A percentile compares a stretch with the other conserved stretches of the same genome.
Conservation (phyloP, 768 basidiomycete species). For the Glaciozyma antarctica region DNA sequence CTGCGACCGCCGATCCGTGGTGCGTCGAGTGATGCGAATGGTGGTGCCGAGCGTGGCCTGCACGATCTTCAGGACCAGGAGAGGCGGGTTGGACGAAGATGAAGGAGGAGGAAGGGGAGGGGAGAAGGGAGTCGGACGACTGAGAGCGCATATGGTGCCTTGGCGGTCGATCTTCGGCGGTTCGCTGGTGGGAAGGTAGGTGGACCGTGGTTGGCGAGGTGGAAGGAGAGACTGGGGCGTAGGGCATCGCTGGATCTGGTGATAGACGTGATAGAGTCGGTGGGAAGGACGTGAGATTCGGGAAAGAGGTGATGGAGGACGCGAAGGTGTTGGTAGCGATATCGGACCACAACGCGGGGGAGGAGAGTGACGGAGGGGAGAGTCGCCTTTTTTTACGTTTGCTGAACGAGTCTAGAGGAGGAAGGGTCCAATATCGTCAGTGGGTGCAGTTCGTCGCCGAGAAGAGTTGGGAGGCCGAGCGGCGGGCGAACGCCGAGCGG, state of each 20-base stretch:
- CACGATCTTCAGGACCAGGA: background rate
- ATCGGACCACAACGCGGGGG: background rate
- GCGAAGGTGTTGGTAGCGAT: conserved; percentile 17
- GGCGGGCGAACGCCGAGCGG: too few species aligned
- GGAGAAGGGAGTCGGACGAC: conserved; percentile 20
- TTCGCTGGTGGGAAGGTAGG: background rate
- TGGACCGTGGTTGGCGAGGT: conserved; percentile 9
- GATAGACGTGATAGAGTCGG: too few species aligned
- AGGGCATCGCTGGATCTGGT: conserved; percentile 10
- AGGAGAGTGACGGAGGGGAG: background rate
- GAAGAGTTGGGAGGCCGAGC: too few species aligned
- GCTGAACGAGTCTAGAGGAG: too few species aligned
- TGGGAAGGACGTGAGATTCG: too few species aligned
- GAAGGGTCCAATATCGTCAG: too few species aligned
- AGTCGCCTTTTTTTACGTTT: background rate
- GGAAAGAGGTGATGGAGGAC: too few species aligned
- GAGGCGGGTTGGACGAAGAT: conserved; percentile 29
- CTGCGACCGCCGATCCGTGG: background rate
- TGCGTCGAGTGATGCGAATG: background rate
- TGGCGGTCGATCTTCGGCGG: conserved; percentile 7
- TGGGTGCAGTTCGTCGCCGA: too few species aligned
- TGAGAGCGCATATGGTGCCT: conserved; percentile 28
- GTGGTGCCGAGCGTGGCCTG: too few species aligned
- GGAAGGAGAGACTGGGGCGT: conserved; percentile 11
- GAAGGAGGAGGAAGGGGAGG: conserved; percentile 25